A percentile compares a stretch with the other conserved stretches of the same genome.
phyloP scores from a whole-genome alignment of 1,284 basidiomycete species.

The Peniophora sp. region DNA sequence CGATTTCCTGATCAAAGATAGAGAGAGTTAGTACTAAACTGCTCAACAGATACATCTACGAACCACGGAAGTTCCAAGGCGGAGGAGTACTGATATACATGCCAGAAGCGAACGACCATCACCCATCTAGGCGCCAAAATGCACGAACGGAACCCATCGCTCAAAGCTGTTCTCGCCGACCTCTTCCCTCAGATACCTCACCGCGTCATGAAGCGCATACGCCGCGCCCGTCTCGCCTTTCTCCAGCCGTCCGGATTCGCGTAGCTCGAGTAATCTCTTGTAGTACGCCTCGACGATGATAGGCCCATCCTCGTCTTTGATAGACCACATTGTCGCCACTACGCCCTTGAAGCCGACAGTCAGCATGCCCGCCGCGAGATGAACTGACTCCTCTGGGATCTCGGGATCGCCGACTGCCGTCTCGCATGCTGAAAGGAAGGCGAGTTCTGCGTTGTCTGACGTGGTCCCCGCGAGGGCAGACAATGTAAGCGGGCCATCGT shows the following conservation, averaged over 20 bases:
- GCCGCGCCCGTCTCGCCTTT: background rate
- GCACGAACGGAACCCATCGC: background rate
- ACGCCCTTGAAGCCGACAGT: conserved; percentile 14
- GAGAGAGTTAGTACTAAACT: too few relatives aligned
- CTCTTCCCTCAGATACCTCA: background rate
- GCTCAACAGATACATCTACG: too few relatives aligned
- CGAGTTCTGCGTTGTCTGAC: conserved; percentile 4
- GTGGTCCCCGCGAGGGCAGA: background rate
- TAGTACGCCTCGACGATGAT: conserved; percentile 9
- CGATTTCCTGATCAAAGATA: too few relatives aligned
- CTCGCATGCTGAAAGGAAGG: conserved; percentile 18
- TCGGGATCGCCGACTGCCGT: conserved; percentile 16
- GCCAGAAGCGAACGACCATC: too few relatives aligned
- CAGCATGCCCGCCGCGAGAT: conserved; percentile 18
- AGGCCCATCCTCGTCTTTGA: conserved; percentile 9
- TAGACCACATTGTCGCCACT: conserved; percentile 20
- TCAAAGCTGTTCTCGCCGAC: background rate
- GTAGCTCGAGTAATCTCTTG: background rate
- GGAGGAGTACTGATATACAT: too few relatives aligned
- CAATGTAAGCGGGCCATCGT: background rate
- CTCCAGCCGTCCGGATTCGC: background rate
- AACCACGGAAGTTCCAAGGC: too few relatives aligned
- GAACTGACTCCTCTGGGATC: conserved; percentile 15
- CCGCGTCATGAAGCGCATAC: background rate
- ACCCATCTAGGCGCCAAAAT: background rate